Evolutionary conservation across 73 alveolate species (phyloP), one percentile per base, ranked within the genome.

Genomic region (Paramecium octaurelia): DNA sequence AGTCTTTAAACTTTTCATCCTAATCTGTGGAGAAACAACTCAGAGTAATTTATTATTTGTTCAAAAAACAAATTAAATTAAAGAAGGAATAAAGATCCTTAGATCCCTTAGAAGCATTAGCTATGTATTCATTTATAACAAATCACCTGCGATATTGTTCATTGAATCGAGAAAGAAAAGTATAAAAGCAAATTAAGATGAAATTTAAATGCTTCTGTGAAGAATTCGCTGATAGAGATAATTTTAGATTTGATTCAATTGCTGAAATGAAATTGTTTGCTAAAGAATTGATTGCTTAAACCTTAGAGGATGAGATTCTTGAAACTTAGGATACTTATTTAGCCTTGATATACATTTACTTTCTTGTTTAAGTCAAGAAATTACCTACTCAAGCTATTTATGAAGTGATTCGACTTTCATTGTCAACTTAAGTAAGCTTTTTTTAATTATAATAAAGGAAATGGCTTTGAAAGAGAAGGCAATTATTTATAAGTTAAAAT

Each of bases 141-240:
- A 42, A 42, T 38, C 88, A 75, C 35, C 18, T 75, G 20, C 4
- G 60, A 35, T 75, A 38, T 75, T 75, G 88, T 75, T 29, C 38
- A 75, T 75, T 75, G 21, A 75, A 75, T 38, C 11, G 88, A 35
- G 88, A 75, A 9, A 75, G 88, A 20, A 35, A 38, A 42, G 9
- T 10, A 35, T 75, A 75, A 42, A 75, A 75, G 38, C 29, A 35
- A 34, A 75, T 75, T 16, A 75, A 35, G 40, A 75, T 75, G 68
- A 75, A 31, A 75, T 38, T 9, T 75, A 75, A 16, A 38, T 75
- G 88, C 11, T 75, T 75, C 35, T 75, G 88, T 75, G 88, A 75
- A 24, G 88, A 75, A 35, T 75, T 35, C 20, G 34, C 60, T 1
- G 60, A 42, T 4, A 38, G 46, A 35, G 68, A 75, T 10, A 35